phyloP scores from a whole-genome alignment of 805 yeast species.

The Wickerhamomyces mucosus region DNA sequence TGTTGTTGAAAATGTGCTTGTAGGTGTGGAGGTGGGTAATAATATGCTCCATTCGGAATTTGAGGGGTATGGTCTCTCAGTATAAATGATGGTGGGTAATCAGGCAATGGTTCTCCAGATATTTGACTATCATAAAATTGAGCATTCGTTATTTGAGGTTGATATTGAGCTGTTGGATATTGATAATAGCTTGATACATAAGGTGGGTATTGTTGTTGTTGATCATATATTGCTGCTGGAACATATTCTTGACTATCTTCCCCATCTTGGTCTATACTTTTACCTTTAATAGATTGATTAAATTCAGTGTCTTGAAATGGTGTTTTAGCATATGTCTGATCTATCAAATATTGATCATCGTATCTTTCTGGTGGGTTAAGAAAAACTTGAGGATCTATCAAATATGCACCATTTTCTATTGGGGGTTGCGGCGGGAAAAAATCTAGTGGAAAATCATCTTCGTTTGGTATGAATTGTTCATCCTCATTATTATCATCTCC shows the following conservation, averaged over 20 bases:
- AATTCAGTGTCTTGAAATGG: slow-evolving; percentile 18
- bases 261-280: neutral
- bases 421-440: slow-evolving; percentile 38
- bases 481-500: slow-evolving; percentile 10
- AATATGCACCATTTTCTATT: slow-evolving; percentile 1
- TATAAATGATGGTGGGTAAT: slow-evolving; percentile 3
- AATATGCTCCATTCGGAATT: slow-evolving; percentile 11
- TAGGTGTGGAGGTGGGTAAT: no score
- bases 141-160: slow-evolving; percentile 17
- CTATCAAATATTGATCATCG: slow-evolving; percentile 40
- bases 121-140: slow-evolving; percentile 17
- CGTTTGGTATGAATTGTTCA: slow-evolving; percentile 1
- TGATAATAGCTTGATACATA: slow-evolving; percentile 1
- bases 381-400: slow-evolving; percentile 23
- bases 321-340: slow-evolving; percentile 38
- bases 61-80: slow-evolving; percentile 1
- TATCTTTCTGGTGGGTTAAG: slow-evolving; percentile 24
- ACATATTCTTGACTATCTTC: slow-evolving; percentile 4
- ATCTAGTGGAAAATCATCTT: slow-evolving; percentile 64
- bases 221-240: neutral
- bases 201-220: slow-evolving; percentile 1
- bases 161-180: slow-evolving; percentile 1
- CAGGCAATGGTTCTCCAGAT: slow-evolving; percentile 8
- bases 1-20: no score
- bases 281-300: slow-evolving; percentile 3